Evolutionary conservation across 352 stramenopile genomes (phyloP).

Genomic region (Globisporangium perplexum): DNA sequence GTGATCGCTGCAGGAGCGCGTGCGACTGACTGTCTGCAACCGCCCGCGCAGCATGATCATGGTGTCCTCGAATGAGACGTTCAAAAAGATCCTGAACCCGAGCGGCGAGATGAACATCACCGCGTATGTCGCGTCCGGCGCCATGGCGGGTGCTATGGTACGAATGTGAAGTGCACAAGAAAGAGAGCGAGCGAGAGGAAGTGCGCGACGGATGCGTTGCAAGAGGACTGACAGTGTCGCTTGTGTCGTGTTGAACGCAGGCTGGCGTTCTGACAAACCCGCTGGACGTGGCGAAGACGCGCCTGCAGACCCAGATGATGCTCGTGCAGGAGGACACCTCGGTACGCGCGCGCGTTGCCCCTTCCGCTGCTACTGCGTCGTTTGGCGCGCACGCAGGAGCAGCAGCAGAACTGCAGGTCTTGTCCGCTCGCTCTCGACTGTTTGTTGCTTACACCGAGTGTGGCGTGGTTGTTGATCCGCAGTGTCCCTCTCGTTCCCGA

Average conservation of each 20-base stretch:
- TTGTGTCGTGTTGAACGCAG: slow-evolving; percentile 15
- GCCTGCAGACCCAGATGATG: slow-evolving; percentile 93
- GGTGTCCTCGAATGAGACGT: slow-evolving; percentile 96
- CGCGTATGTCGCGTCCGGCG: slow-evolving; percentile 92
- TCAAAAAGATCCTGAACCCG: slow-evolving; percentile 93
- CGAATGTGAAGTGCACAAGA: slow-evolving; percentile 12
- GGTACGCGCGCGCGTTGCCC: slow-evolving; percentile 31
- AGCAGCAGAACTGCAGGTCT: slow-evolving; percentile 48
- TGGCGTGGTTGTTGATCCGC: slow-evolving; percentile 27
- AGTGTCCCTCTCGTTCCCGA: slow-evolving; percentile 70
- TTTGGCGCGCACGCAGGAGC: slow-evolving; percentile 14
- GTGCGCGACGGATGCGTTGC: no score
- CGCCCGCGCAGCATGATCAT: slow-evolving; percentile 89
- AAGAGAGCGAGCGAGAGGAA: no score
- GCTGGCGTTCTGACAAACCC: slow-evolving; percentile 92
- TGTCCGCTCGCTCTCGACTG: slow-evolving; percentile 22
- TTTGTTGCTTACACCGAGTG: slow-evolving; percentile 6
- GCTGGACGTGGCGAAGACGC: slow-evolving; percentile 98
- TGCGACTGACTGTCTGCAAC: background rate
- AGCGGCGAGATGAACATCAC: slow-evolving; percentile 80
- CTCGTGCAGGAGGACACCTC: slow-evolving; percentile 48
- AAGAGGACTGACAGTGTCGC: background rate
- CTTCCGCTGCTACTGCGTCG: slow-evolving; percentile 15
- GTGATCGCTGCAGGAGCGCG: background rate
- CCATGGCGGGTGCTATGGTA: slow-evolving; percentile 91